These are phyloP conservation scores for Penicillium desertorum DNA, from an alignment of 495 filamentous ascomycete genomes.

Conservation along the genomic window DNA sequence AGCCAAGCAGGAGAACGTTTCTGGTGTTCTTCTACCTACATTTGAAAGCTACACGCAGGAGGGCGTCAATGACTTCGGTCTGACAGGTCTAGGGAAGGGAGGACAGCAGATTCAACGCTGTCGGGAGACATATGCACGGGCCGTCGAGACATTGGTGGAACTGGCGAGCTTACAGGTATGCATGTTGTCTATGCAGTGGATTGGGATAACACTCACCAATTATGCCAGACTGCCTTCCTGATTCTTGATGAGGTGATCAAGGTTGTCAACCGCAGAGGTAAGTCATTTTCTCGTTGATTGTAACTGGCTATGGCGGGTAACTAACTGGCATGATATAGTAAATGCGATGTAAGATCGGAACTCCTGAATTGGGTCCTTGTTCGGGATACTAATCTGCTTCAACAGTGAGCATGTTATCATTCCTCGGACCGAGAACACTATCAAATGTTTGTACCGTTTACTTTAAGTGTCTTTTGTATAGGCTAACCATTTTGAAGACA, in stretches of 20 bases:
- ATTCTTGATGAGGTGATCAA: constrained; percentile 99
- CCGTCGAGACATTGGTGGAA: constrained; percentile 95
- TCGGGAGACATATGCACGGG: constrained; percentile 94
- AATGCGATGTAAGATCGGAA: constrained; percentile 79
- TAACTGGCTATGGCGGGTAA: not conserved
- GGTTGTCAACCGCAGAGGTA: constrained; percentile 93
- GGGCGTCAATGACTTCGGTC: constrained; percentile 90
- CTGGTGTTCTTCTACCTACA: constrained; percentile 86
- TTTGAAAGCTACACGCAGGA: constrained; percentile 84
- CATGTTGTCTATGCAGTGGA: not conserved
- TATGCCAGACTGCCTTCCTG: constrained; percentile 82
- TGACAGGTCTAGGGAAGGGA: constrained; percentile 95
- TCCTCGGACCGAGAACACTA: constrained; percentile 95
- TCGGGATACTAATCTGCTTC: constrained; percentile 18
- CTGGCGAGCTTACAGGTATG: constrained; percentile 84
- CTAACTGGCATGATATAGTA: constrained; percentile 52
- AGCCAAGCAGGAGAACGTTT: constrained; percentile 97
- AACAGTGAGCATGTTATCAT: constrained; percentile 90
- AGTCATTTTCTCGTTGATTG: constrained; percentile 20
- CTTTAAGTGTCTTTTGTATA: not conserved
- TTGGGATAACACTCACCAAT: constrained; percentile 8
- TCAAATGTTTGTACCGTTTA: constrained; percentile 68
- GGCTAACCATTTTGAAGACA: constrained; percentile 56
- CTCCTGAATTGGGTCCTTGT: not conserved
- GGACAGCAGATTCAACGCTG: constrained; percentile 95